These are phyloP conservation scores for Nakazawaea anatomiae DNA, from an alignment of 805 yeast genomes.

Conservation along the genomic window DNA sequence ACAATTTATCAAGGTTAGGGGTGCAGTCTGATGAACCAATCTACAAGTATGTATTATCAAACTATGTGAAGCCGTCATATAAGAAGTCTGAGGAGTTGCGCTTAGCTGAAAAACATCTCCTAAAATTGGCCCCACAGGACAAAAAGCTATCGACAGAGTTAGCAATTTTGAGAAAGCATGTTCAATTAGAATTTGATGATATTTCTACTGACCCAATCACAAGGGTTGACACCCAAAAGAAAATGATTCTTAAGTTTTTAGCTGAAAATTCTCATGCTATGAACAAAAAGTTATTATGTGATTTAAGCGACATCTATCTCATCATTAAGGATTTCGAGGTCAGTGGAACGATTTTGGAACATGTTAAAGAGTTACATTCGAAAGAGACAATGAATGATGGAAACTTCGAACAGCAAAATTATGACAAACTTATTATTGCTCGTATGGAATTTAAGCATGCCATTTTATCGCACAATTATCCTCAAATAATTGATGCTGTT, in stretches of 20 bases:
- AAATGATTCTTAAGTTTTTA: not conserved
- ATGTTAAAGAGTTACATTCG: not conserved
- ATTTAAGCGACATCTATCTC: conserved; percentile 1
- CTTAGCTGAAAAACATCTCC: not conserved
- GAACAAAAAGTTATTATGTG: not conserved
- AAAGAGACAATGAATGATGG: not conserved
- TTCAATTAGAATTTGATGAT: not conserved
- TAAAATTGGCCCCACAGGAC: not conserved
- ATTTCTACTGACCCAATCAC: not conserved
- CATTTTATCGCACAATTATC: conserved; percentile 4
- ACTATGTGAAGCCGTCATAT: not conserved
- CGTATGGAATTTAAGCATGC: conserved; percentile 7
- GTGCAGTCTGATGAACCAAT: not conserved
- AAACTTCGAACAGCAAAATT: conserved; percentile 1
- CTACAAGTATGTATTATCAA: not conserved
- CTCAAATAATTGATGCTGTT: not conserved
- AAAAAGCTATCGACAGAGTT: not conserved
- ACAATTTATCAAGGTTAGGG: conserved; percentile 1
- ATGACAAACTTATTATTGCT: not conserved
- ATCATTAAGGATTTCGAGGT: not conserved
- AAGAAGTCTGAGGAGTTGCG: not conserved
- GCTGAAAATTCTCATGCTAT: not conserved
- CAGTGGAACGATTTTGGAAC: conserved; percentile 1
- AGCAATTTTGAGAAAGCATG: not conserved
- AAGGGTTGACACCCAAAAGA: not conserved